Evolutionary conservation across 441 rosid genomes (phyloP), one percentile per base, ranked within the genome.

Genomic region (Erodium moschatum): DNA sequence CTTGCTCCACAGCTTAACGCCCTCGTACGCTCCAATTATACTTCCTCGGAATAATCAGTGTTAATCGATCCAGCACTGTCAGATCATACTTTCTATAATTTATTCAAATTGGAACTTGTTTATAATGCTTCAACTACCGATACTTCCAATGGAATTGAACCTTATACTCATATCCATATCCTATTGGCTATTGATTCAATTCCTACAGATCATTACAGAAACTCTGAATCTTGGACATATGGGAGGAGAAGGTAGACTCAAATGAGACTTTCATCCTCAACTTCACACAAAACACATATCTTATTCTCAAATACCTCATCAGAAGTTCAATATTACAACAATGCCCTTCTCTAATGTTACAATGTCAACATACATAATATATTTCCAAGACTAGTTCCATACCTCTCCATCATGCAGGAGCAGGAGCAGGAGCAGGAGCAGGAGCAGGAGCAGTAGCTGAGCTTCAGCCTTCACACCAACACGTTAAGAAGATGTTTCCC

Each of bases 401-500:
- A 42, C 48, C 48, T 8, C 48, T 8, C 48, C 48, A n/a, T n/a
- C n/a, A n/a, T n/a, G n/a, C n/a, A n/a, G n/a, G n/a, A n/a, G n/a
- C n/a, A n/a, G n/a, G n/a, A n/a, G n/a, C n/a, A n/a, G n/a, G n/a
- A n/a, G n/a, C n/a, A n/a, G n/a, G n/a, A n/a, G n/a, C n/a, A n/a
- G n/a, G n/a, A n/a, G n/a, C n/a, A n/a, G n/a, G n/a, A n/a, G n/a
- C n/a, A n/a, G n/a, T n/a, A n/a, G n/a, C n/a, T n/a, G n/a, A n/a
- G n/a, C n/a, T n/a, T n/a, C n/a, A n/a, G n/a, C n/a, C n/a, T n/a
- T n/a, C n/a, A n/a, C n/a, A n/a, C n/a, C n/a, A 24, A 24, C 27
- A 24, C 27, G 2, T 24, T 31, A 31, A 31, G 35, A 31, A 31
- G 35, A 84, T 48, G 89, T 69, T 85, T 88, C 96, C 98, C 98